phyloP scores from a whole-genome alignment of 1,284 basidiomycete species.

The Cutaneotrichosporon curvatum region DNA sequence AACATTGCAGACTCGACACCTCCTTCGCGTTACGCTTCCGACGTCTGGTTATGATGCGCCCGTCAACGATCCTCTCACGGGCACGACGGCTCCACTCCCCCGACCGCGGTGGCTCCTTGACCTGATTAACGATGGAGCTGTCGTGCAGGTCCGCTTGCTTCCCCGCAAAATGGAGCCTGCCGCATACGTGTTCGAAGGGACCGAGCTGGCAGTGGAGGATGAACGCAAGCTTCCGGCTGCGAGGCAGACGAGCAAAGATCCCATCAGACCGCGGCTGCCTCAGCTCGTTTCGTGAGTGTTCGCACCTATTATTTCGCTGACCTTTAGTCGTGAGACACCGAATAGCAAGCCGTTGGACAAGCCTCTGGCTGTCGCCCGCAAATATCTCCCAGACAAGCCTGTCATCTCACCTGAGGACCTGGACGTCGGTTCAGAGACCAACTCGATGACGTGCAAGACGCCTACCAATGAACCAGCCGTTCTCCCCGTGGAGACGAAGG shows the following conservation, averaged over 20 bases:
- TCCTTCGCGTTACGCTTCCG: conserved; percentile 69
- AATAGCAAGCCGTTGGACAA: conserved; percentile 21
- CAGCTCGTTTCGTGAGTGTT: conserved; percentile 26
- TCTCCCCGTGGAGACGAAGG: conserved; percentile 3
- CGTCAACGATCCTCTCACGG: conserved; percentile 71
- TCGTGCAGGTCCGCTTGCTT: conserved; percentile 57
- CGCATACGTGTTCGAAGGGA: conserved; percentile 54
- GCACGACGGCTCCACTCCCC: conserved; percentile 57
- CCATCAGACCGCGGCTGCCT: conserved; percentile 19
- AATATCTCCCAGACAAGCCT: conserved; percentile 20
- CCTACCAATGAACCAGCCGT: conserved; percentile 16
- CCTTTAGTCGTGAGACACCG: conserved; percentile 6
- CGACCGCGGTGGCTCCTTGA: conserved; percentile 69
- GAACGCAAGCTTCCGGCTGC: conserved; percentile 59
- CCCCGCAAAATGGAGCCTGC: conserved; percentile 34
- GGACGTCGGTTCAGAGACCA: conserved; percentile 10
- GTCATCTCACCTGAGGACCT: background rate
- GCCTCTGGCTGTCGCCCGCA: conserved; percentile 30
- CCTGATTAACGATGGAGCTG: conserved; percentile 60
- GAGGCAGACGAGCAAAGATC: conserved; percentile 37
- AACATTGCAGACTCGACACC: conserved; percentile 54
- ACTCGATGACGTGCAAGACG: conserved; percentile 12
- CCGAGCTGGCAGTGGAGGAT: conserved; percentile 54
- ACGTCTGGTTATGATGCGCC: conserved; percentile 69
- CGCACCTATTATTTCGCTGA: conserved; percentile 2